Percentiles rank a stretch among this genome's conserved stretches.
These are phyloP conservation scores for Aspergillus piperis DNA, from an alignment of 2,329 filamentous ascomycete species.

Conservation along the genomic window DNA sequence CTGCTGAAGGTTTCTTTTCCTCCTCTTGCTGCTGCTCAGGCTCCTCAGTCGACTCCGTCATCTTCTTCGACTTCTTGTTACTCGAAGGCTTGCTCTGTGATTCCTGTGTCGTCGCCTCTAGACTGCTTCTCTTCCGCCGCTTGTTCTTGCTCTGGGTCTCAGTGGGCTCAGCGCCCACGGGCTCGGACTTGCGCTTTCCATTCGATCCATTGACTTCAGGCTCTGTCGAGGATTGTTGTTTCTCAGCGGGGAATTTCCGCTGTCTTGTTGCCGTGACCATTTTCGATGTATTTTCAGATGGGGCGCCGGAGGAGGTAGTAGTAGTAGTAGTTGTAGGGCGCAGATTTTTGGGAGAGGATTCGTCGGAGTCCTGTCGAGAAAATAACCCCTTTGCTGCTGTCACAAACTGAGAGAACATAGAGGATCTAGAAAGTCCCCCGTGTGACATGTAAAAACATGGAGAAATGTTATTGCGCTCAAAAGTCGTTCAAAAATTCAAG, in stretches of 20 bases:
- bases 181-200: constrained; percentile 38
- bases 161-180: constrained; percentile 22
- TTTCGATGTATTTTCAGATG: constrained; percentile 20
- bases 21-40: constrained; percentile 18
- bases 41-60: constrained; percentile 8
- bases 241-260: constrained; percentile 24
- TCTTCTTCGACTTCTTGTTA: constrained; percentile 2
- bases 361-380: constrained; percentile 33
- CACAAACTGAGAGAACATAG: constrained; percentile 47
- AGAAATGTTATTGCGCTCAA: constrained; percentile 23
- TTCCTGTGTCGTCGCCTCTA: constrained; percentile 21
- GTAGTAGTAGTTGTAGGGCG: constrained; percentile 5
- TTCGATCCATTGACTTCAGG: constrained; percentile 21
- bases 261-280: constrained; percentile 41
- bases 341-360: constrained; percentile 13
- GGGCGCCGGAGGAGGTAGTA: constrained; percentile 5
- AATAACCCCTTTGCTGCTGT: constrained; percentile 47
- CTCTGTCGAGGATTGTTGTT: constrained; percentile 13
- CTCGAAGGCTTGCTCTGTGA: constrained; percentile 16
- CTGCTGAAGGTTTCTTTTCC: constrained; percentile 9
- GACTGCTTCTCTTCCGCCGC: constrained; percentile 35
- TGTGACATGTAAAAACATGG: constrained; percentile 9
- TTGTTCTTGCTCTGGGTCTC: constrained; percentile 33
- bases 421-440: constrained; percentile 16
- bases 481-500: background rate